These are phyloP conservation scores for Gremmenia infestans DNA, from an alignment of 2,329 filamentous ascomycete species.

Conservation along the genomic window DNA sequence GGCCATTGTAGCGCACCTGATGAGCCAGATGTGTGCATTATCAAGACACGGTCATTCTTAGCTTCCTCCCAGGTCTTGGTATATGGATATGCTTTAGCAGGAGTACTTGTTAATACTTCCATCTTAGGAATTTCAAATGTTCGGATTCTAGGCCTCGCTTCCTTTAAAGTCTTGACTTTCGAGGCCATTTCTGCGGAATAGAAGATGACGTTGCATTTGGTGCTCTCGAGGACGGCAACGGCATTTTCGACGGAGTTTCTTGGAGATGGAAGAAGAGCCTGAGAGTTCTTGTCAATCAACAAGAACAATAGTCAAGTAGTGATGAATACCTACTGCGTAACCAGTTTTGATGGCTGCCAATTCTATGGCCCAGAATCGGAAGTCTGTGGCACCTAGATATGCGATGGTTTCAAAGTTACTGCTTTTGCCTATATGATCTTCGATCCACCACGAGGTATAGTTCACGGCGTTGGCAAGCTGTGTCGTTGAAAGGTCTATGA, in stretches of 20 bases:
- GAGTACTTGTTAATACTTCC: not conserved
- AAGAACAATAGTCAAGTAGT: no score
- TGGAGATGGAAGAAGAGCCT: slow-evolving; percentile 6
- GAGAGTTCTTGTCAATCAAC: not conserved
- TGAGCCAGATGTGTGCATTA: slow-evolving; percentile 39
- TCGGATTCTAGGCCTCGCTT: no score
- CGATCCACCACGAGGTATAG: no score
- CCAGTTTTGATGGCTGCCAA: no score
- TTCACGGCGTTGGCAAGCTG: no score
- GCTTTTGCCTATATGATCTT: no score
- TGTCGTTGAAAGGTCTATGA: no score
- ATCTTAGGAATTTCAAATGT: not conserved
- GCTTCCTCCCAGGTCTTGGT: slow-evolving; percentile 32
- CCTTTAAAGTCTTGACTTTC: not conserved
- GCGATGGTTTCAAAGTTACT: no score
- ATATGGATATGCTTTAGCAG: slow-evolving; percentile 17
- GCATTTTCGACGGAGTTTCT: not conserved
- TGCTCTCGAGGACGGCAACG: slow-evolving; percentile 1
- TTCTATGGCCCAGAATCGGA: no score
- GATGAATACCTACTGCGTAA: no score
- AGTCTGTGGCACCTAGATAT: no score
- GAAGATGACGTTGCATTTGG: not conserved
- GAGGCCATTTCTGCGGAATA: not conserved
- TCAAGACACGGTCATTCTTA: slow-evolving; percentile 33
- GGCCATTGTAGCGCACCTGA: slow-evolving; percentile 33